Evolutionary conservation across 129 eudicot genomes (phyloP), one percentile per base, ranked within the genome.

Genomic region (Helianthus tuberosus): DNA sequence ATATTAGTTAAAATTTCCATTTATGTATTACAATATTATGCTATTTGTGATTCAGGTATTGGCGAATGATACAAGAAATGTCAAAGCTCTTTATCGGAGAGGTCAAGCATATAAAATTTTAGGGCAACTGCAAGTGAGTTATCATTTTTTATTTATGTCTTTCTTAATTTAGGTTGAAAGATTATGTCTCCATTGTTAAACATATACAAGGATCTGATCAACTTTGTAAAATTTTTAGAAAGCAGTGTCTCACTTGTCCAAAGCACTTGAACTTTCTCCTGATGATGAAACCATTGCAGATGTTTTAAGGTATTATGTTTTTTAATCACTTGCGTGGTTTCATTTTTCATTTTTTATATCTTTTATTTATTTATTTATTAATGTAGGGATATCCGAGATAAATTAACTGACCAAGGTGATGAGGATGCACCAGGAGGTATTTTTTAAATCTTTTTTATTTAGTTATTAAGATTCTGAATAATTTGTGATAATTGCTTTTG

Each of bases 31-130:
- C 23, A 20, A 20, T 20, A 20, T 20, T 20, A 20, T 0, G 23
- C 23, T 20, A 20, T 20, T 20, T 20, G 23, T 20, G 23, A 54
- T 82, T 50, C 88, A 95, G 99, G 94, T 95, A 36, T 82, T 95
- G 86, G 82, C 80, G 36, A 73, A 67, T 79, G 99, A 95, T 82
- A 72, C 77, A 36, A 82, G 77, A 53, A 94, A 95, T 76, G 89
- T 89, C 83, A 95, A 95, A 79, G 99, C 99, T 76, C 96, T 95
- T n/a, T 95, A 95, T 75, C 88, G 99, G 17, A 81, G 97, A 81
- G 99, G 99, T 73, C 99, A 95, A 84, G 99, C 99, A 61, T 87
- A 85, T 58, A 91, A 85, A 80, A 94, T 77, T 70, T 36, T 84
- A 66, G 94, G 97, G 53, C 84, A 77, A 76, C 51, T 86, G 62